Evolutionary conservation across 2,329 filamentous ascomycete species (phyloP).

Genomic region (Monosporascus sp.): DNA sequence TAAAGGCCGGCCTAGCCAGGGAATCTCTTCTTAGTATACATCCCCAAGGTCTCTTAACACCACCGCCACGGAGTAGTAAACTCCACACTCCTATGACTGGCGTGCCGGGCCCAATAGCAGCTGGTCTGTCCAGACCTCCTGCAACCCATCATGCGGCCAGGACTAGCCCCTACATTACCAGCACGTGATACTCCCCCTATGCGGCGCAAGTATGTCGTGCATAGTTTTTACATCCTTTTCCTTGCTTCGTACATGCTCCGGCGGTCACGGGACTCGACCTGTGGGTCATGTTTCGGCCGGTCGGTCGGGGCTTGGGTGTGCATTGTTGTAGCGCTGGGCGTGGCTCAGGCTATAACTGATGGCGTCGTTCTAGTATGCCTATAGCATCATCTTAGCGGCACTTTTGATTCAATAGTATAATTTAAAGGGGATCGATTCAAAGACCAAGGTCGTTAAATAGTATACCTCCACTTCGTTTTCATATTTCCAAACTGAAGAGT

Average conservation of each 20-base stretch:
- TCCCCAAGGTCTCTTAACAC: too few relatives aligned
- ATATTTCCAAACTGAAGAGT: too few relatives aligned
- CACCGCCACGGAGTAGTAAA: too few relatives aligned
- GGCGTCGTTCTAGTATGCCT: too few relatives aligned
- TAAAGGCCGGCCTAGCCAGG: too few relatives aligned
- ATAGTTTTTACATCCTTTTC: conserved; percentile 3
- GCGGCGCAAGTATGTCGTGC: conserved; percentile 20
- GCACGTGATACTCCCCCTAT: conserved; percentile 15
- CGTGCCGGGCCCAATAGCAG: not conserved
- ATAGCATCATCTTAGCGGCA: too few relatives aligned
- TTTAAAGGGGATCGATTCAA: too few relatives aligned
- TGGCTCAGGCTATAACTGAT: not conserved
- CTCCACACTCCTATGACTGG: not conserved
- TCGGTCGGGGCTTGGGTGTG: not conserved
- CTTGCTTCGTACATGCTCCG: not conserved
- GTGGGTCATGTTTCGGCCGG: not conserved
- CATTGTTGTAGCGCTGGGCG: not conserved
- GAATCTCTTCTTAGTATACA: too few relatives aligned
- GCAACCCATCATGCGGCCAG: conserved; percentile 6
- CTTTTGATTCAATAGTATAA: too few relatives aligned
- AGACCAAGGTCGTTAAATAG: too few relatives aligned
- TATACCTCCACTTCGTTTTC: too few relatives aligned
- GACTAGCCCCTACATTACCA: conserved; percentile 1
- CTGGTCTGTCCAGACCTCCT: not conserved
- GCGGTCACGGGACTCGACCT: not conserved